Base-by-base conservation (phyloP, 257 asterid genomes). In the Fraxinus anomala region DNA sequence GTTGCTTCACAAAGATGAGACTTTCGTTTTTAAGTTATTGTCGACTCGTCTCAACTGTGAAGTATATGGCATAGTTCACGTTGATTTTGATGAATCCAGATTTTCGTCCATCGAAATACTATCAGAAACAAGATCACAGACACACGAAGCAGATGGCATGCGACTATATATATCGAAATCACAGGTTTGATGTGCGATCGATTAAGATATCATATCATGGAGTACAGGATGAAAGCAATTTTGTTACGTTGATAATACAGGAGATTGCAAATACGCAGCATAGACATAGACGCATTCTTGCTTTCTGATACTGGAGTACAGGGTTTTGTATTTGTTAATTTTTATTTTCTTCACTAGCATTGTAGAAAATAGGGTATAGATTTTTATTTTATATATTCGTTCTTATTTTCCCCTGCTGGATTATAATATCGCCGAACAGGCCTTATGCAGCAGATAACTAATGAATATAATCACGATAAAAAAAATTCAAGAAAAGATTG, bases 1-100 rank as follows among this genome's bases (percentile, higher is more conserved):
- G 83, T 77, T 78, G 85, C 93, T 30, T 86, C 92, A 39, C 92
- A 90, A 73, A 79, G 92, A 88, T 77, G 80, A 84, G 68, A 33
- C 24, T 44, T 37, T 40, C 17, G 19, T 13, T 49, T 39, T 76
- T 16, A 26, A 23, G 33, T 51, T 73, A 76, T 72, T 47, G 42
- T 33, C 24, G 44, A 81, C 77, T 39, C 10, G 34, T 54, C n/a
- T 47, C 77, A 42, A 24, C 42, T 82, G 87, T 86, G 80, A 28
- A 80, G 85, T 67, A 73, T 71, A 79, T 51, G 73, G 31, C 30
- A 65, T 37, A 30, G 40, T 44, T 31, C 73, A 54, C 2, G 6
- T 26, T 10, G 26, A 40, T 24, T 28, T 72, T 17, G 40, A 36
- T 40, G 40, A 19, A 42, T 24, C 26, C 5, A 6, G 24, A 44